Evolutionary conservation across 108 stramenopile genomes (phyloP), one percentile per base, ranked within the genome.

Genomic region (Aurantiochytrium sp.): DNA sequence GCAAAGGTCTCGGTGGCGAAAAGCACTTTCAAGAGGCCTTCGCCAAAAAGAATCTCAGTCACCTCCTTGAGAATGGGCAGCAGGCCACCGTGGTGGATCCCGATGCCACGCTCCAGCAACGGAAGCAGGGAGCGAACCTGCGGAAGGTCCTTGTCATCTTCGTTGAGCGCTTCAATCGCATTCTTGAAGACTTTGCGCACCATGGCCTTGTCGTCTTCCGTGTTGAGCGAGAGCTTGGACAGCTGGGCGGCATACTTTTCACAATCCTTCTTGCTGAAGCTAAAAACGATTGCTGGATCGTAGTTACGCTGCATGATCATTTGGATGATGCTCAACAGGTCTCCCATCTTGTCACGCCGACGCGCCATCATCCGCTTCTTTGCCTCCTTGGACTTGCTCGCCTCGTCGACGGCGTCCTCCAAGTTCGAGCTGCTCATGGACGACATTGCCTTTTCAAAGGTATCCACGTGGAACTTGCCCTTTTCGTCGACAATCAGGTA

Each of bases 1-100:
- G 96, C 94, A 90, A 99, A 99, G 5, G 99, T 99, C 87, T 99
- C 99, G 3, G 99, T 99, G 23, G 99, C 98, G 93, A 99, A 99
- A 4, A 99, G 91, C 60, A 94, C 91, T 91, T 99, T 99, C 92
- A 99, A 95, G 5, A 99, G 92, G n/a, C 97, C 96, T 89, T 98
- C 98, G 58, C 95, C 94, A 87, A 99, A 99, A 58, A 99, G 93
- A 89, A 99, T 99, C 91, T 99, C 99, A 44, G 98, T 97, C 92
- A 99, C 96, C 89, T 99, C 99, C 90, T 99, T 99, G 29, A 99
- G 93, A 57, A 99, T 99, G 21, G 99, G 99, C 18, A 99, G 93
- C 59, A 99, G 94, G n/a, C 99, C 99, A 58, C 99, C 99, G 92
- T 99, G 99, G 93, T 99, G 99, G 59, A 99, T 97, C 5, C 98